Evolutionary conservation across 805 yeast species (phyloP).

Genomic region (Metschnikowia lunata): DNA sequence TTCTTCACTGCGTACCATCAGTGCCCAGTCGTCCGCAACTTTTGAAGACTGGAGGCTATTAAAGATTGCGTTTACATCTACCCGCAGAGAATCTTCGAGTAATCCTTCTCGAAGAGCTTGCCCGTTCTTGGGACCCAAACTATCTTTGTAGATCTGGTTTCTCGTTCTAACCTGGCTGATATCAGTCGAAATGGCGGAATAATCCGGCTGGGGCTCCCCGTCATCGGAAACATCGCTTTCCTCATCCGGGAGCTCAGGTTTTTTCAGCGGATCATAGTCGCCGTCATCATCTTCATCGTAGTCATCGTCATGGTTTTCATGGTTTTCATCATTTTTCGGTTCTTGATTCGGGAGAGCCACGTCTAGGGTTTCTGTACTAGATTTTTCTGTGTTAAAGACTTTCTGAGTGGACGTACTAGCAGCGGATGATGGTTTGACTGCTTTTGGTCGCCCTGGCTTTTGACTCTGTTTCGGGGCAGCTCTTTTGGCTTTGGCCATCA

Average conservation of each 20-base stretch:
- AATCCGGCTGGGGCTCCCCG: conserved; percentile 25
- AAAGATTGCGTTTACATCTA: conserved; percentile 34
- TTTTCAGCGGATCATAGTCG: conserved; percentile 47
- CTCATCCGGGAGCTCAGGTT: conserved; percentile 11
- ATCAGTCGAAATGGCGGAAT: conserved; percentile 49
- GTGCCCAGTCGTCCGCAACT: conserved; percentile 15
- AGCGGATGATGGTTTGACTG: too few relatives aligned
- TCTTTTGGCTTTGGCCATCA: too few relatives aligned
- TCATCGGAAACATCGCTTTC: conserved; percentile 21
- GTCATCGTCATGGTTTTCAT: conserved; percentile 25
- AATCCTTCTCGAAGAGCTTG: conserved; percentile 7
- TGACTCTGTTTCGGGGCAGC: too few relatives aligned
- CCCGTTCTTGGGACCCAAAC: not conserved
- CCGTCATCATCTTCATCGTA: conserved; percentile 57
- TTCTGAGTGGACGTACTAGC: too few relatives aligned
- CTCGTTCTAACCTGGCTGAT: conserved; percentile 66
- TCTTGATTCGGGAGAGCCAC: too few relatives aligned
- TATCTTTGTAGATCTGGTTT: conserved; percentile 50
- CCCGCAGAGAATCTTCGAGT: conserved; percentile 17
- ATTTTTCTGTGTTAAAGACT: too few relatives aligned
- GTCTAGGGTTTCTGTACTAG: too few relatives aligned
- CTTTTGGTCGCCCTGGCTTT: too few relatives aligned
- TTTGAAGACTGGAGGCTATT: conserved; percentile 10
- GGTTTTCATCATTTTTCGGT: not conserved
- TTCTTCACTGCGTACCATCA: conserved; percentile 8